Evolutionary conservation across 768 basidiomycete species (phyloP), one percentile per base, ranked within the genome.

Genomic region (Amanita brunnescens): DNA sequence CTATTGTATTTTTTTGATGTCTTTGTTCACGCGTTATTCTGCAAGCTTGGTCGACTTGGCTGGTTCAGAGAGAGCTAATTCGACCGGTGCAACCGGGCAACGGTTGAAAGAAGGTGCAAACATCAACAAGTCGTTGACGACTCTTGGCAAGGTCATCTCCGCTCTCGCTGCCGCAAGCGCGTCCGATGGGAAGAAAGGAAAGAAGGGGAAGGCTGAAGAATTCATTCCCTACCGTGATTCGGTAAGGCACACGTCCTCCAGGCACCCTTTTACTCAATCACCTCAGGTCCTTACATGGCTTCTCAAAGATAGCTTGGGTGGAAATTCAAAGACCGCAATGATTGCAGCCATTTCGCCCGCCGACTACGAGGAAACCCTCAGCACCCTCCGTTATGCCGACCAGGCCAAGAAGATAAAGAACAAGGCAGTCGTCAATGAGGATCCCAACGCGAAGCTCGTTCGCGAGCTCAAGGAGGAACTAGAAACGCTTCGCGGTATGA

Each of bases 321-420:
- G 91, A 5, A 95, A 95, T 69, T 93, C 90, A 30, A 95, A 96
- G 73, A 99, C 95, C 3, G 93, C 95, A 4, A 98, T 99, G 96
- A 97, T 99, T 57, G 96, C 96, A 46, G 96, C 96, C 34, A 98
- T 99, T 55, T 84, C 92, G 40, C 94, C 93, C n/a, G 94, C 93
- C 41, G 93, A 97, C 70, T 97, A 97, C 62, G 95, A 98, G 58
- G 95, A 98, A 67, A 97, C 95, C 13, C 73, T 98, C 55, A 91
- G 91, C 68, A 98, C 95, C 2, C 73, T 99, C 53, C 87, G 96
- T 5, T 98, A 99, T 68, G 96, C 96, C 59, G 93, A 96, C 75
- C 91, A 91, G 65, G 94, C 95, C 30, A 99, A 99, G 85, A 95
- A 95, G 84, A 99, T 99, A 71, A 97, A 94, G 83, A 99, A 97